A percentile compares a stretch with the other conserved stretches of the same genome.
Conservation (phyloP, 345 rosid species). For the Melastoma malabathricum region DNA sequence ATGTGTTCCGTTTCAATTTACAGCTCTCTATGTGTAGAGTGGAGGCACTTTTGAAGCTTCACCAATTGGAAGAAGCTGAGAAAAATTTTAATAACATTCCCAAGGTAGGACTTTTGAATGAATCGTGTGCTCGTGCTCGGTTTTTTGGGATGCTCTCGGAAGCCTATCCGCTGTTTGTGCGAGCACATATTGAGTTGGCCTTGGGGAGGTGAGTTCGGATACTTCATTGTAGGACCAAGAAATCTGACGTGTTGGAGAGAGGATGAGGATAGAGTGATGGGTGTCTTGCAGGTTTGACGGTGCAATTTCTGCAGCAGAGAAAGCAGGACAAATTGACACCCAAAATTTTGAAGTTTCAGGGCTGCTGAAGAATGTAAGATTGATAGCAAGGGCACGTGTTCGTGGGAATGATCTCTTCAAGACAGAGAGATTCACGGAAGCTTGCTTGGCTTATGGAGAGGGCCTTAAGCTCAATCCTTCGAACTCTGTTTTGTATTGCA, state of each 20-base stretch:
- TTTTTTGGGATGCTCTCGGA: conserved; percentile 65
- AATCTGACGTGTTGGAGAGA: conserved; percentile 8
- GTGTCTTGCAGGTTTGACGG: conserved; percentile 80
- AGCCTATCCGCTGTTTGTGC: conserved; percentile 57
- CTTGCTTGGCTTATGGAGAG: conserved; percentile 85
- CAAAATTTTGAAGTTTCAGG: conserved; percentile 41
- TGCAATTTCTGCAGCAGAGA: conserved; percentile 74
- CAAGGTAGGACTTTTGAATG: conserved; percentile 23
- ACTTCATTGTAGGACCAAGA: conserved; percentile 3
- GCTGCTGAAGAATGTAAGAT: conserved; percentile 52
- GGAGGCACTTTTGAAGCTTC: conserved; percentile 81
- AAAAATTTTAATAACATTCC: conserved; percentile 32
- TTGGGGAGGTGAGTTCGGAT: conserved; percentile 71
- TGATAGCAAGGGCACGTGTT: conserved; percentile 60
- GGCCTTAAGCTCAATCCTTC: conserved; percentile 56
- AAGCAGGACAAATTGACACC: conserved; percentile 44
- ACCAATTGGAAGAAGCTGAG: conserved; percentile 60
- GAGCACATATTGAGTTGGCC: conserved; percentile 82
- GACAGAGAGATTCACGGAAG: conserved; percentile 63
- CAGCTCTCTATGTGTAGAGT: conserved; percentile 88
- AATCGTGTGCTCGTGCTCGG: conserved; percentile 18
- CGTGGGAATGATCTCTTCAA: conserved; percentile 80
- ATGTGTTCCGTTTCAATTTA: conserved; percentile 5
- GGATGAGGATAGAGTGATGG: conserved; percentile 26
- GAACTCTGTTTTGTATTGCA: conserved; percentile 83